phyloP scores from a whole-genome alignment of 1,284 basidiomycete genomes.

The Cryptococcus maquisensis region DNA sequence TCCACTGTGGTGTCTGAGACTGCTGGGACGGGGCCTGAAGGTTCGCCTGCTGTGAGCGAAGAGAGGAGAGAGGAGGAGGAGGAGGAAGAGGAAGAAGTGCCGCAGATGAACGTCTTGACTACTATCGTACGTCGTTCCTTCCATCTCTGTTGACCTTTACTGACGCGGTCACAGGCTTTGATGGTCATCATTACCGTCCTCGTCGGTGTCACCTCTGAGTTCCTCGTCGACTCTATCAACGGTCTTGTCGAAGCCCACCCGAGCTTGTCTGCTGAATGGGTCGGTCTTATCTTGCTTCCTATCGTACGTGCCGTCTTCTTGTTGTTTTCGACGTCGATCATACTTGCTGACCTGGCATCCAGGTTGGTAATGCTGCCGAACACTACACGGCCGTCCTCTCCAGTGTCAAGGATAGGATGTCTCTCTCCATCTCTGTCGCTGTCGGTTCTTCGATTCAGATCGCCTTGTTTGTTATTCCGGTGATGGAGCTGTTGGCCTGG shows the following conservation, averaged over 20 bases:
- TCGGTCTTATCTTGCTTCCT: constrained; percentile 80
- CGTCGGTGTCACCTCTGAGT: constrained; percentile 73
- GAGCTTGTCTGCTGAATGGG: constrained; percentile 63
- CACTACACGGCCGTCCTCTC: constrained; percentile 85
- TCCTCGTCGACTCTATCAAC: constrained; percentile 45
- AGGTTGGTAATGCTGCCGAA: constrained; percentile 55
- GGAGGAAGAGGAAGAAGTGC: constrained; percentile 47
- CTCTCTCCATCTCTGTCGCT: constrained; percentile 66
- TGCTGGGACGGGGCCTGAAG: constrained; percentile 2
- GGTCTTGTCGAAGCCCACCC: constrained; percentile 48
- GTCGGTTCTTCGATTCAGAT: constrained; percentile 93
- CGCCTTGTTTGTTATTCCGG: constrained; percentile 73
- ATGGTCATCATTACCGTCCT: constrained; percentile 42
- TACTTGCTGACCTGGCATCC: not conserved
- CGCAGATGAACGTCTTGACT: constrained; percentile 54
- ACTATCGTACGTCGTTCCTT: constrained; percentile 37
- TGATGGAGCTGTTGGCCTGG: constrained; percentile 55
- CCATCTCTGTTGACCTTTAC: not conserved
- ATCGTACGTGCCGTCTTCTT: constrained; percentile 49
- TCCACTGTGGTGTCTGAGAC: constrained; percentile 11
- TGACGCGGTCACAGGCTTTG: constrained; percentile 17
- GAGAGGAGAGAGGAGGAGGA: constrained; percentile 30
- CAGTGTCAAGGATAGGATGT: constrained; percentile 65
- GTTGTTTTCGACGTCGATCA: not conserved
- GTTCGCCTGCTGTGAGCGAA: constrained; percentile 2